Evolutionary conservation across 169 alveolate genomes (phyloP), one percentile per base, ranked within the genome.

Genomic region (Cryptosporidium ubiquitum): DNA sequence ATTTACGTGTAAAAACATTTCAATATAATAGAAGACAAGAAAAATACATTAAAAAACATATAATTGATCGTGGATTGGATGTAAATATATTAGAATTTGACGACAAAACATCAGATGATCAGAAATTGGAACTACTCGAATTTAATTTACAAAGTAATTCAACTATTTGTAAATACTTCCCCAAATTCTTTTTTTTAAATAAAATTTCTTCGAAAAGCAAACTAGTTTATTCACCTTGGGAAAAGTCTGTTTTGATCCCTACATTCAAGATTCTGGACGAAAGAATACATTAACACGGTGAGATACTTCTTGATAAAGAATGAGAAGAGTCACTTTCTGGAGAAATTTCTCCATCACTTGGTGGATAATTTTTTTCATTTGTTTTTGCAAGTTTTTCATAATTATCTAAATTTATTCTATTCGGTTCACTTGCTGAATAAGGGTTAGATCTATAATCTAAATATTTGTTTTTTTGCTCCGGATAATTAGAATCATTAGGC

Each of bases 261-360:
- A 44, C 68, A 61, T 26, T 61, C 51, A 61, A 16, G 42, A 33
- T 60, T 39, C 35, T 79, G 35, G 66, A 61, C 16, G 37, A 79
- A 16, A 60, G 29, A 18, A 14, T 79, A 42, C 14, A 42, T 18
- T 20, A 57, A 39, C 31, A 23, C 3, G 89, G 89, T 9, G 89
- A 79, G n/a, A 64, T 2, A 52, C 89, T 79, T 29, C 89, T 79
- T 23, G 89, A 79, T 7, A 79, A 37, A 20, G 89, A 79, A 16
- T 16, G 89, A 39, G 73, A 79, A 16, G 85, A 52, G 47, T 73
- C 52, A 10, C 84, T 70, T 44, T 60, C 89, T 29, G 79, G 74
- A 40, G 89, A 40, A 61, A 79, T 64, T 49, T 79, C 89, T 9
- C 89, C 89, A 79, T 79, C 89, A 29, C 89, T 79, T n/a, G 73